phyloP scores from a whole-genome alignment of 164 flowering plant genomes.

The Euptelea pleiosperma region DNA sequence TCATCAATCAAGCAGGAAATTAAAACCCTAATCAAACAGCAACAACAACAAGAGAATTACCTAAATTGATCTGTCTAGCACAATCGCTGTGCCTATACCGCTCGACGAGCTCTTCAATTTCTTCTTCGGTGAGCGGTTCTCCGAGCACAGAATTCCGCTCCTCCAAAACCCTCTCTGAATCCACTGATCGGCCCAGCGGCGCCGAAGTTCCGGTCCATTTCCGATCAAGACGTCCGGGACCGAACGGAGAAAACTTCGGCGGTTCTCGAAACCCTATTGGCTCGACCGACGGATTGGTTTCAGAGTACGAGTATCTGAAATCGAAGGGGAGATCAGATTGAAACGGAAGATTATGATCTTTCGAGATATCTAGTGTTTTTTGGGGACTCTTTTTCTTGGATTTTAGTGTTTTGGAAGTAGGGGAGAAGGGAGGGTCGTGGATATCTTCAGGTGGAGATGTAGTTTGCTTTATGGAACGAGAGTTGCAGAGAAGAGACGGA shows the following conservation, averaged over 20 bases:
- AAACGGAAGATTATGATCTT: conserved; percentile 20
- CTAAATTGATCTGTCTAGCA: conserved; percentile 79
- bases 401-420: conserved; percentile 25
- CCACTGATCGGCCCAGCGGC: conserved; percentile 31
- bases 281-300: conserved; percentile 43
- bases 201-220: conserved; percentile 82
- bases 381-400: conserved; percentile 10
- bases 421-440: conserved; percentile 72
- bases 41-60: conserved; percentile 26
- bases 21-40: neutral
- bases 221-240: conserved; percentile 81
- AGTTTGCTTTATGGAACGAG: conserved; percentile 22
- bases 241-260: conserved; percentile 80
- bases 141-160: conserved; percentile 57
- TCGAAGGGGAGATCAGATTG: conserved; percentile 76
- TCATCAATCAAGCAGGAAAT: too few species aligned
- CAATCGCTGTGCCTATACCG: conserved; percentile 76
- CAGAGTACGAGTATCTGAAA: conserved; percentile 82
- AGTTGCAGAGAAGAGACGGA: neutral
- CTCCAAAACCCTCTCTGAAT: conserved; percentile 26
- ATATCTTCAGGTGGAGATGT: conserved; percentile 18
- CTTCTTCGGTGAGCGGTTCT: conserved; percentile 67
- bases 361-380: conserved; percentile 8
- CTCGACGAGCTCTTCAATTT: conserved; percentile 71
- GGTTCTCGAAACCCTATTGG: conserved; percentile 87